A percentile compares a stretch with the other conserved stretches of the same genome.
These are phyloP conservation scores for Blastomyces silverae DNA, from an alignment of 2,329 filamentous ascomycete species.

Conservation along the genomic window DNA sequence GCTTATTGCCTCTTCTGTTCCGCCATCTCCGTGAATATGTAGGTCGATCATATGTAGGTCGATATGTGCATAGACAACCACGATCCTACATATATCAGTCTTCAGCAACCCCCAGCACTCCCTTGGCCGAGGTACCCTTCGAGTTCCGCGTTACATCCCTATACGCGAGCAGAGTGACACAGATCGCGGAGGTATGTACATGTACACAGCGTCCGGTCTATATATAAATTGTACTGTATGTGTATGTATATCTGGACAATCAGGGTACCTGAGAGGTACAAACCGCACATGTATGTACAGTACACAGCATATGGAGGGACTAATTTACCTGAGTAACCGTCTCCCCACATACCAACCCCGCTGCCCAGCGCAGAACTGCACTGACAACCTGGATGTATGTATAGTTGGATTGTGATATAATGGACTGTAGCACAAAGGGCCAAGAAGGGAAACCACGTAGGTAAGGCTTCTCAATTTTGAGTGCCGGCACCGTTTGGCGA, in stretches of 20 bases:
- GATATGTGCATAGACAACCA: background rate
- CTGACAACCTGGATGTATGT: background rate
- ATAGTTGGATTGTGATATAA: background rate
- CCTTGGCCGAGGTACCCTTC: background rate
- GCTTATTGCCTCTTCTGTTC: background rate
- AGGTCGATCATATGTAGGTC: background rate
- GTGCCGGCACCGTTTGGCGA: background rate
- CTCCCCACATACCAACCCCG: background rate
- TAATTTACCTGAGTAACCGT: background rate
- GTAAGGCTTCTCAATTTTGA: background rate
- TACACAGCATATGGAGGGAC: background rate
- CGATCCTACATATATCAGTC: no score
- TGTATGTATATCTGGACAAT: no score
- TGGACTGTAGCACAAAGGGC: background rate
- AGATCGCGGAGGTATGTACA: background rate
- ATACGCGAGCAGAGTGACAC: background rate
- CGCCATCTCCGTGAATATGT: background rate
- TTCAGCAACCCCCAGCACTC: no score
- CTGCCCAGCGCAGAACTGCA: background rate
- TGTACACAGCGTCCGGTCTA: background rate
- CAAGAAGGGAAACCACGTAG: background rate
- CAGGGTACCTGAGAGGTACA: background rate
- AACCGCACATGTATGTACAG: background rate
- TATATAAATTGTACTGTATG: background rate
- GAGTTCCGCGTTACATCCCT: background rate